Evolutionary conservation across 2,329 filamentous ascomycete genomes (phyloP).

Genomic region (Monilinia polystroma): DNA sequence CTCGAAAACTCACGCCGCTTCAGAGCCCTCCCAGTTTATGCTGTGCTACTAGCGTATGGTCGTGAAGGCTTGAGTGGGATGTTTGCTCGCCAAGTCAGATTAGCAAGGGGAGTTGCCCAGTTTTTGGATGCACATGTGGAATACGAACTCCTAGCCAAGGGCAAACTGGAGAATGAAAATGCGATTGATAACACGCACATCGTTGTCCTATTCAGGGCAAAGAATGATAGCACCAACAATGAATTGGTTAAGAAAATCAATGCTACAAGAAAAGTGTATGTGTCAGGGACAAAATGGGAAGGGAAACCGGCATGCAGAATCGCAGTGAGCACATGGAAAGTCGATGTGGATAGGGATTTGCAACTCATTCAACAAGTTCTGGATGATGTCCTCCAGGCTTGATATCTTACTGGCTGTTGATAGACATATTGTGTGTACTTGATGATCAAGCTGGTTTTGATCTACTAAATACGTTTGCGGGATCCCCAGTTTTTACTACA

Average conservation of each 20-base stretch:
- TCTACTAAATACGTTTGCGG: too few relatives aligned
- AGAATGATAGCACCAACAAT: constrained; percentile 61
- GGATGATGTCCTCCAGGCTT: constrained; percentile 29
- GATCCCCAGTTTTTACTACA: neutral
- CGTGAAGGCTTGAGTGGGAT: constrained; percentile 65
- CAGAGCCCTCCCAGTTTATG: constrained; percentile 85
- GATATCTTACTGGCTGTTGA: neutral
- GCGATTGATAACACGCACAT: constrained; percentile 45
- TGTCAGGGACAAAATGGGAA: constrained; percentile 78
- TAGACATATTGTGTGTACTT: neutral
- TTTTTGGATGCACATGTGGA: constrained; percentile 60
- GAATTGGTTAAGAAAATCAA: constrained; percentile 73
- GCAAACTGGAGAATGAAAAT: constrained; percentile 50
- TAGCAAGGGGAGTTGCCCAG: constrained; percentile 66
- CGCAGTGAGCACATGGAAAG: constrained; percentile 82
- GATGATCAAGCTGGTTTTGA: neutral
- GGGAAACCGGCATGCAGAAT: constrained; percentile 74
- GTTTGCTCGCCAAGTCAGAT: constrained; percentile 67
- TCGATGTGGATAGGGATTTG: constrained; percentile 66
- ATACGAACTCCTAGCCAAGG: constrained; percentile 66
- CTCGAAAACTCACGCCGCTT: constrained; percentile 91
- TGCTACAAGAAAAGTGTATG: constrained; percentile 69
- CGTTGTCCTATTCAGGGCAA: constrained; percentile 76
- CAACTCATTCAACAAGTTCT: constrained; percentile 64
- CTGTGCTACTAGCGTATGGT: constrained; percentile 74